Evolutionary conservation across 108 stramenopile genomes (phyloP), one percentile per base, ranked within the genome.

Genomic region (Pseudonitzschia delicatissima): DNA sequence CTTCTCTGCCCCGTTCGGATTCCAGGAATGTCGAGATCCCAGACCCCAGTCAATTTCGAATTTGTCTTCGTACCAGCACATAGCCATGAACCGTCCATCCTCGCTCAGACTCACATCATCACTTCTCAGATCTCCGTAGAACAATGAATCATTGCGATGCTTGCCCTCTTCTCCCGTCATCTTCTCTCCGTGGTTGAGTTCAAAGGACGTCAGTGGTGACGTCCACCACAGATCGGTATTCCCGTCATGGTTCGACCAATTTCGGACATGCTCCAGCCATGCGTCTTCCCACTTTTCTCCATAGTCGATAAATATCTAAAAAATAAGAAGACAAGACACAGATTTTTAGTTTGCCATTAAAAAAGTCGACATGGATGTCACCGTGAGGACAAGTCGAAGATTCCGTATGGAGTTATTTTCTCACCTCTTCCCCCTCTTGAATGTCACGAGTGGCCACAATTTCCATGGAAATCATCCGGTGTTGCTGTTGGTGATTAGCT

Each of bases 251-350:
- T 42, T 15, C 15, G 40, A 42, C 50, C 50, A 51, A 51, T 51
- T 51, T 51, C 50, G 50, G 11, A 51, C 50, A 20, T 51, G 50
- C 20, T 51, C 50, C 50, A 51, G 20, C 50, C 50, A 51, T 1
- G 50, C 50, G n/a, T 51, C 50, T 51, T 51, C 50, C 50, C 50
- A 51, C 23, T 18, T 9, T 51, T 25, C 23, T 1, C 50, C 50
- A 51, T 51, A 51, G 50, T 51, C 50, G 9, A 51, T 51, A 25
- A 51, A 51, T 1, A 51, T 3, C 3, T 51, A 18, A 25, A 51
- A 51, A 23, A 20, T 18, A 23, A 18, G 3, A 4, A 51, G 0
- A n/a, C n/a, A n/a, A n/a, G n/a, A n/a, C n/a, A n/a, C n/a, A n/a
- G n/a, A n/a, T 51, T 18, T 51, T 12, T 0, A 0, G 13, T 51